These are phyloP conservation scores for Berkeleyomyces rouxiae DNA, from an alignment of 2,329 filamentous ascomycete genomes.

Conservation along the genomic window DNA sequence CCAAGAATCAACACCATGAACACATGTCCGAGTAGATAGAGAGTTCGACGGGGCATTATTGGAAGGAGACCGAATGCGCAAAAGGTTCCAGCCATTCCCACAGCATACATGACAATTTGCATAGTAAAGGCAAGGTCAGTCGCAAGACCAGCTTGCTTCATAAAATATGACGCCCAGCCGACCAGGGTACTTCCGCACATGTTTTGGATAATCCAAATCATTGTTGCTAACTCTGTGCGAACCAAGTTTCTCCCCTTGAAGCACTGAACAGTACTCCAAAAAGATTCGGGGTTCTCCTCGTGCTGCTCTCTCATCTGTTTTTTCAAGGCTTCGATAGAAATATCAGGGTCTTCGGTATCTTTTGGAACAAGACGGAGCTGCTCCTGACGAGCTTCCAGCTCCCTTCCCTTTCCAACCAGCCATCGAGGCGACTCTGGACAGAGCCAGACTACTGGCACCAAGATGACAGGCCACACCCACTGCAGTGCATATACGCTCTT, in stretches of 20 bases:
- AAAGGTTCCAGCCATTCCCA: constrained; percentile 26
- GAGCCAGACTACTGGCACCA: constrained; percentile 23
- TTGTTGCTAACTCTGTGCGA: constrained; percentile 23
- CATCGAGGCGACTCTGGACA: constrained; percentile 28
- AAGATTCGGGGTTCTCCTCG: constrained; percentile 12
- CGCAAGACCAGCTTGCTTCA: constrained; percentile 21
- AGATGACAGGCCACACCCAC: constrained; percentile 27
- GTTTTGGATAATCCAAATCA: constrained; percentile 19
- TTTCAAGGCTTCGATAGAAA: constrained; percentile 16
- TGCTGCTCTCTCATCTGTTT: constrained; percentile 8
- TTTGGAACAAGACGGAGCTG: constrained; percentile 18
- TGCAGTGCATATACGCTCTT: constrained; percentile 28
- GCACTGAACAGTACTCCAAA: constrained; percentile 25
- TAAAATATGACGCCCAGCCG: constrained; percentile 24
- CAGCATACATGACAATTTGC: constrained; percentile 21
- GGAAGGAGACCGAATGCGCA: constrained; percentile 23
- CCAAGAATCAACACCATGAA: constrained; percentile 23
- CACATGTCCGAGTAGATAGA: constrained; percentile 27
- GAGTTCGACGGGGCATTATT: constrained; percentile 23
- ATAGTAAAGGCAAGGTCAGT: constrained; percentile 17
- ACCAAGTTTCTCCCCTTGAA: constrained; percentile 27
- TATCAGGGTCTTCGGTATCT: constrained; percentile 17
- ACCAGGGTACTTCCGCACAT: constrained; percentile 20
- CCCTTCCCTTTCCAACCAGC: constrained; percentile 25
- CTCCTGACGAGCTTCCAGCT: constrained; percentile 17